phyloP scores from a whole-genome alignment of 2,329 filamentous ascomycete species.

The Fusarium pseudocircinatum region DNA sequence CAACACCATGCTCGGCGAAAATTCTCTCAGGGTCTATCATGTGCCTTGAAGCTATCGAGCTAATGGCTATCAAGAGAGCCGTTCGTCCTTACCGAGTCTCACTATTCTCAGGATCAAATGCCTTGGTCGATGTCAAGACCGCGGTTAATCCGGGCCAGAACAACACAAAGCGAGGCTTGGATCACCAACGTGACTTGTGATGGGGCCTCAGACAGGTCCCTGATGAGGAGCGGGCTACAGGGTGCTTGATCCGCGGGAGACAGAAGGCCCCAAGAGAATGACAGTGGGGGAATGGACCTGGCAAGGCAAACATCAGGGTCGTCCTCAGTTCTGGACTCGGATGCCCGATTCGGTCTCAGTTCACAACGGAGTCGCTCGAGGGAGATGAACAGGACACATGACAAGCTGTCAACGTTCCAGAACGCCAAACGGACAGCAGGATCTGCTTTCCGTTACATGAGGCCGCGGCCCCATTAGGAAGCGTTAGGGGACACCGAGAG shows the following conservation, averaged over 20 bases:
- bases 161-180: conserved; percentile 37
- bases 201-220: conserved; percentile 37
- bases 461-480: conserved; percentile 14
- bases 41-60: conserved; percentile 23
- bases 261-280: conserved; percentile 27
- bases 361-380: conserved; percentile 34
- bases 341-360: conserved; percentile 29
- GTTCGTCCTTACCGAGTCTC: conserved; percentile 21
- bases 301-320: conserved; percentile 13
- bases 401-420: conserved; percentile 38
- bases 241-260: conserved; percentile 38
- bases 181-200: conserved; percentile 39
- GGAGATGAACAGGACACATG: conserved; percentile 25
- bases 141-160: conserved; percentile 37
- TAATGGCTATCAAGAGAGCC: conserved; percentile 17
- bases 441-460: conserved; percentile 12
- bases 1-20: conserved; percentile 5
- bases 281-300: conserved; percentile 22
- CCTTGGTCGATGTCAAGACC: conserved; percentile 29
- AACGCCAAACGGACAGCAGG: conserved; percentile 32
- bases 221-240: conserved; percentile 39
- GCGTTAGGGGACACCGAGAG: conserved; percentile 11
- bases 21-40: conserved; percentile 31
- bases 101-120: conserved; percentile 9
- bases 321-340: conserved; percentile 33